Conservation (phyloP, 352 stramenopile genomes). For the Phytophthora sp. region DNA sequence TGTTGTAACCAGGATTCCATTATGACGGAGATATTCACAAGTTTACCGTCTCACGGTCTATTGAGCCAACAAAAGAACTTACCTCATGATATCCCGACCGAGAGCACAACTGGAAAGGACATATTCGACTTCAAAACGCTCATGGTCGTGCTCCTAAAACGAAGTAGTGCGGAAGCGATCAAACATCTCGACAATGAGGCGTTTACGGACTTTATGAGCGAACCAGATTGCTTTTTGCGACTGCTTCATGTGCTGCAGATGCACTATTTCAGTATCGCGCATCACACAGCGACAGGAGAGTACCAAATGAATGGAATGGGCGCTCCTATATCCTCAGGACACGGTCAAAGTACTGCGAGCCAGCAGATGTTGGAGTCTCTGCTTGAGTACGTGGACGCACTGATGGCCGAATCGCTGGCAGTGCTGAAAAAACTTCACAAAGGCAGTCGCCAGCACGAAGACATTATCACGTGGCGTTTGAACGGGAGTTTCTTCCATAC, state of each 20-base stretch:
- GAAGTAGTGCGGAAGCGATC: slow-evolving; percentile 30
- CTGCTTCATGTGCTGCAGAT: slow-evolving; percentile 49
- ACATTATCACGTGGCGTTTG: slow-evolving; percentile 52
- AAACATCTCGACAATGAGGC: slow-evolving; percentile 29
- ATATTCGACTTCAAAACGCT: slow-evolving; percentile 23
- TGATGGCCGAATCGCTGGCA: slow-evolving; percentile 40
- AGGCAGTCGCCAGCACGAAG: slow-evolving; percentile 58
- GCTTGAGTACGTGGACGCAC: slow-evolving; percentile 45
- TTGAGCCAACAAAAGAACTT: neutral
- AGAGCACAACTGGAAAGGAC: slow-evolving; percentile 6
- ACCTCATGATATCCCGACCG: neutral
- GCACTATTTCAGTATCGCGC: slow-evolving; percentile 46
- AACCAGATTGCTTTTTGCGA: slow-evolving; percentile 39
- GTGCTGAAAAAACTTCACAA: slow-evolving; percentile 62
- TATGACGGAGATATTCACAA: slow-evolving; percentile 35
- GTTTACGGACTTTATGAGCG: slow-evolving; percentile 18
- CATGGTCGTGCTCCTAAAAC: slow-evolving; percentile 33
- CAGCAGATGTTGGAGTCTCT: slow-evolving; percentile 38
- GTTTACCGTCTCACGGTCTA: slow-evolving; percentile 18
- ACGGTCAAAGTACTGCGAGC: neutral
- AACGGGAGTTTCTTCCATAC: slow-evolving; percentile 58
- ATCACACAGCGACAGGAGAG: slow-evolving; percentile 9
- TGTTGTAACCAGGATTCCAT: slow-evolving; percentile 23
- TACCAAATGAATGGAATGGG: neutral
- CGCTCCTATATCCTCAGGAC: neutral